Evolutionary conservation across 2,329 filamentous ascomycete species (phyloP), one percentile per base, ranked within the genome.

Genomic region (Akanthomyces lecanii): DNA sequence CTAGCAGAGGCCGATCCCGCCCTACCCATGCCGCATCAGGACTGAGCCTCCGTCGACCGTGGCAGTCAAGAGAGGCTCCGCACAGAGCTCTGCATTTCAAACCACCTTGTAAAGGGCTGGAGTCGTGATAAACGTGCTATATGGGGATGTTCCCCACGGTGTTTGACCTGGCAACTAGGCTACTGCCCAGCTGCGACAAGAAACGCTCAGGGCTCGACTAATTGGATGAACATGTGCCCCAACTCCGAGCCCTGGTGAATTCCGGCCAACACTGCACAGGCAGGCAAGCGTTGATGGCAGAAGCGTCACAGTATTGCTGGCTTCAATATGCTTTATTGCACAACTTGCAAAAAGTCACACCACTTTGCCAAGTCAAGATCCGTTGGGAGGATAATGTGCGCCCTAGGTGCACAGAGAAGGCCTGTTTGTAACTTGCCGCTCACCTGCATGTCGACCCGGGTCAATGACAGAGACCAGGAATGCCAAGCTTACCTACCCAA

Each of bases 1-100:
- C 53, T 45, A 59, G 23, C 30, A 25, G 12, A 23, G 54, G 56
- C 21, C 56, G 56, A 59, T 59, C 56, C 33, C 56, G 56, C 56
- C 45, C 33, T 51, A 48, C 23, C 23, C 56, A 51, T 28, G 14
- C 45, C 56, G 33, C 38, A 59, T 50, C 30, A 50, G 56, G 56
- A 42, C 45, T 10, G 45, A 38, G 36, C 23, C 33, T 58, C 55
- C 55, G 55, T 51, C 12, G 21, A 28, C 45, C 21, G 33, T 28
- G 33, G 11, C 11, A 40, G 28, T 23, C n/a, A 48, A 48, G 16
- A 40, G 33, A 40, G 3, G 4, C 36, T 8, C 52, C 11, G 33
- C 51, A 54, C 51, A 54, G 36, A 25, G 36, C 36, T 40, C 33
- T 25, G 16, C 18, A 45, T 45, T 40, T 16, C 38, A 5, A 30